Evolutionary conservation across 768 basidiomycete genomes (phyloP).

Genomic region (Pulveroboletus sp.): DNA sequence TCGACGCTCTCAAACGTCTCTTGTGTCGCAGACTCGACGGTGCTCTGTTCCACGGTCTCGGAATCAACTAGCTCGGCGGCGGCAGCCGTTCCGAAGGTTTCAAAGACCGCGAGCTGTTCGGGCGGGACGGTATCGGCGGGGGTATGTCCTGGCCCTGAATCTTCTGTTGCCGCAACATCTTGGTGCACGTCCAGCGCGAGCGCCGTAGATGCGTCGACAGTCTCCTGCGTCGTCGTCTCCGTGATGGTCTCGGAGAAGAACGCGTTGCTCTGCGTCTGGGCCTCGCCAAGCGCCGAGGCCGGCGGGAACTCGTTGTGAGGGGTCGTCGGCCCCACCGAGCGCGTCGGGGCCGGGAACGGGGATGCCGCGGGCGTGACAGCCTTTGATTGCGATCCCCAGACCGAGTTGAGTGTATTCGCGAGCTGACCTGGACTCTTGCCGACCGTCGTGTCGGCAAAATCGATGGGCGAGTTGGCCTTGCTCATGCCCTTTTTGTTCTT

Average conservation of each 20-base stretch:
- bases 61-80: constrained; percentile 4
- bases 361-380: constrained; percentile 27
- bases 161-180: not conserved
- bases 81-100: not conserved
- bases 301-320: constrained; percentile 16
- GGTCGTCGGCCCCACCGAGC: constrained; percentile 22
- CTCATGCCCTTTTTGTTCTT: constrained; percentile 21
- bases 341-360: constrained; percentile 21
- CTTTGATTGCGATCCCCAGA: constrained; percentile 44
- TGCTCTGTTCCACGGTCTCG: not conserved
- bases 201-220: not conserved
- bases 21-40: constrained; percentile 8
- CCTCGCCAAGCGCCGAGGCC: constrained; percentile 11
- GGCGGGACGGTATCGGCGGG: constrained; percentile 28
- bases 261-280: not conserved
- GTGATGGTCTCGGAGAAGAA: not conserved
- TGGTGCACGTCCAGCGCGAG: constrained; percentile 16
- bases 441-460: constrained; percentile 35
- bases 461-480: constrained; percentile 29
- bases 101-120: constrained; percentile 12
- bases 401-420: constrained; percentile 40
- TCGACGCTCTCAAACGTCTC: constrained; percentile 4
- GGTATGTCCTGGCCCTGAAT: constrained; percentile 16
- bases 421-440: constrained; percentile 39
- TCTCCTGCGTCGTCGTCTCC: not conserved